phyloP scores from a whole-genome alignment of 768 basidiomycete species.

The Mycena alexandri region DNA sequence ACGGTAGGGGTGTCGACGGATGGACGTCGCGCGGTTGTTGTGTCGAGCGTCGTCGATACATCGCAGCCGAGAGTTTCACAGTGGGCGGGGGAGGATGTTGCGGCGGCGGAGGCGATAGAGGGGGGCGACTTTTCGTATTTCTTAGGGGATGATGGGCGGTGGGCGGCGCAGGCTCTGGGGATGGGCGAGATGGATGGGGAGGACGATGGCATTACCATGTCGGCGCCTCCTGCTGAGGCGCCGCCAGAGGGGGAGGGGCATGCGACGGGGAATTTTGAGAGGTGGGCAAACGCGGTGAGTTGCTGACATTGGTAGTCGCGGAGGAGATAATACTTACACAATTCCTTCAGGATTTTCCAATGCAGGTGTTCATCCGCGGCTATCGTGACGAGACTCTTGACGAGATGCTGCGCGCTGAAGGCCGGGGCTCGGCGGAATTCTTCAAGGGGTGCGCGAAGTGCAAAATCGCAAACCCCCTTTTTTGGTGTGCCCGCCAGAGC shows the following conservation, averaged over 20 bases:
- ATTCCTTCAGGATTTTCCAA: neutral
- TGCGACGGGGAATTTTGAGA: neutral
- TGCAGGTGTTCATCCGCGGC: neutral
- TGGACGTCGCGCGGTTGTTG: no score
- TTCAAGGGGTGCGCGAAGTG: neutral
- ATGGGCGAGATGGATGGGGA: no score
- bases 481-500: neutral
- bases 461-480: neutral
- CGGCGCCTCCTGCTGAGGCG: no score
- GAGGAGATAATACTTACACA: neutral
- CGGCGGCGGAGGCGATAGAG: no score
- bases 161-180: no score
- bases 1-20: no score
- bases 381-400: neutral
- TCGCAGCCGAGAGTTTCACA: no score
- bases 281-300: conserved; percentile 4
- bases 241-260: neutral
- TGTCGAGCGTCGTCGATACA: no score
- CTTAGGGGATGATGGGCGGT: no score
- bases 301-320: no score
- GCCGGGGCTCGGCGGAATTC: neutral
- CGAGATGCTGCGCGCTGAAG: conserved; percentile 5
- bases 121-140: no score
- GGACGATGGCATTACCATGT: neutral
- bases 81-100: no score